Evolutionary conservation across 192 early-diverging fungal species (phyloP).

Genomic region (Geranomyces variabilis): DNA sequence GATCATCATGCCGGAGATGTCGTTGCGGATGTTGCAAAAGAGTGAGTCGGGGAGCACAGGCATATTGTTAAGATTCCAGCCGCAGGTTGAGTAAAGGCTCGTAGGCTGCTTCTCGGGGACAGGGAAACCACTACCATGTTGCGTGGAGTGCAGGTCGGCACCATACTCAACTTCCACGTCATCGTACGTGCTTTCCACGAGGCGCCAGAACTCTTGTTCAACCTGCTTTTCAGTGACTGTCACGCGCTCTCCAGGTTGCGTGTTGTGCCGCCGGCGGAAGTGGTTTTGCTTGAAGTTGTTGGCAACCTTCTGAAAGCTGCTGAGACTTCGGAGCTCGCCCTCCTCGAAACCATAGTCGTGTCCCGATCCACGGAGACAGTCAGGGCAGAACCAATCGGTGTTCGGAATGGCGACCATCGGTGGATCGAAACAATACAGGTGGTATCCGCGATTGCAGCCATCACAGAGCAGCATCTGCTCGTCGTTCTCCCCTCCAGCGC

Average conservation of each 20-base stretch:
- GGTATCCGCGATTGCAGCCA: constrained; percentile 82
- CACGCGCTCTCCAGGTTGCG: constrained; percentile 1
- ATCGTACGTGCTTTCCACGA: constrained; percentile 84
- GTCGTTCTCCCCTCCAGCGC: constrained; percentile 53
- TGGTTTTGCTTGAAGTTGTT: constrained; percentile 80
- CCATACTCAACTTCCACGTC: constrained; percentile 95
- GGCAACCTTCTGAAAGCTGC: constrained; percentile 76
- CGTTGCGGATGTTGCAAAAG: constrained; percentile 84
- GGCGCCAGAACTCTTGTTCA: constrained; percentile 92
- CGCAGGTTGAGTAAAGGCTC: constrained; percentile 69
- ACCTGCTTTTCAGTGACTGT: constrained; percentile 74
- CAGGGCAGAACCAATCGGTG: constrained; percentile 84
- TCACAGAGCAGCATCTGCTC: constrained; percentile 84
- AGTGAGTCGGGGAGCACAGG: constrained; percentile 80
- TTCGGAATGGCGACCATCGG: constrained; percentile 59
- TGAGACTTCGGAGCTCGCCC: constrained; percentile 70
- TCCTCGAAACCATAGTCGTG: constrained; percentile 95
- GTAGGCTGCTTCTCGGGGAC: constrained; percentile 63
- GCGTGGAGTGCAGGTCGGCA: constrained; percentile 88
- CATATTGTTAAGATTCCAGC: constrained; percentile 90
- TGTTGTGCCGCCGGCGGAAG: constrained; percentile 58
- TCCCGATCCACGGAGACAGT: constrained; percentile 76
- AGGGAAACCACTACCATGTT: constrained; percentile 92
- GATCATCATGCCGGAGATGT: constrained; percentile 96
- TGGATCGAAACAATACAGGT: constrained; percentile 78